Evolutionary conservation across 2,329 filamentous ascomycete genomes (phyloP), one percentile per base, ranked within the genome.

Genomic region (Plenodomus lindquistii): DNA sequence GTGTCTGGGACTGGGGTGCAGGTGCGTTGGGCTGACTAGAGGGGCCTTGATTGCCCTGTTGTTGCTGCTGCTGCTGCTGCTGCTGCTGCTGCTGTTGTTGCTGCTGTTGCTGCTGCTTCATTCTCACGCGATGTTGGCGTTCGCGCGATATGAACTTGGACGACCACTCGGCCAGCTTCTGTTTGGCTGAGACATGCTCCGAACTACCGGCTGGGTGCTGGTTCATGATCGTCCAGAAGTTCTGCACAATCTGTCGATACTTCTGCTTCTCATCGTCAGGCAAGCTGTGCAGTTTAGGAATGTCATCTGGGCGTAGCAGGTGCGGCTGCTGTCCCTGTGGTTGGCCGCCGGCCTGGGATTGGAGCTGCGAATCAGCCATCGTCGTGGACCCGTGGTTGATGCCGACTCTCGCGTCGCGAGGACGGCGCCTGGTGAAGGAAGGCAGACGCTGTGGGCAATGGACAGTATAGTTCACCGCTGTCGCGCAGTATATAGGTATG

Each of bases 181-280:
- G 68, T 42, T 79, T 77, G 11, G 79, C 81, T 36, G 72, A 70
- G 46, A 75, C 74, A 57, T 82, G 78, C 49, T 82, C 77, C 1
- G 72, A 63, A 42, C 74, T 80, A 44, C 78, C 77, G 27, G 72
- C 69, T 11, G 80, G 74, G 35, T 76, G 75, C 36, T 63, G 75
- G 50, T 81, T 77, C 42, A 81, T 72, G 24, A 76, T 67, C 22
- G 77, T 75, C 81, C 82, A 85, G 41, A 83, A 74, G 51, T 74
- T 77, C 47, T 76, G 74, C 52, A 85, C 77, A 17, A 79, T 73
- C 40, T 76, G 70, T 48, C 79, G 79, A 60, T 84, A 83, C 55
- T 81, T 77, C 37, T 75, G 68, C 69, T 84, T 85, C 58, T 81
- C 77, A 40, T 78, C 70, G 8, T 81, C 79, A 51, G 70, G 78